Percentiles rank a stretch among this genome's conserved stretches.
phyloP scores from a whole-genome alignment of 23 red algal genomes.

The Chondrus crispus region DNA sequence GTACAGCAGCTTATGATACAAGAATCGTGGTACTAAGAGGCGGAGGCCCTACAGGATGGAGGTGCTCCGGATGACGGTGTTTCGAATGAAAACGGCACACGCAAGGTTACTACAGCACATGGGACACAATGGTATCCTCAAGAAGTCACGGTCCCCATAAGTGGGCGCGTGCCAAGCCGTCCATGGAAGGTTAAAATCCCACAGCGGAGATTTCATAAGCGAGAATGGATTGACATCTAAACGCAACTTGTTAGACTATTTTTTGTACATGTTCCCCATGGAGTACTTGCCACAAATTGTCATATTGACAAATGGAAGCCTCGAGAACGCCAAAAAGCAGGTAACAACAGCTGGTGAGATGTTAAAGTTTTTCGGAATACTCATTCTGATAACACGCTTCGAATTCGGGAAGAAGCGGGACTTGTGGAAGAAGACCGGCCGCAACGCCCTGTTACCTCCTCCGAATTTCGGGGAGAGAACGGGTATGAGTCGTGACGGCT shows the following conservation, averaged over 20 bases:
- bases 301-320: not conserved
- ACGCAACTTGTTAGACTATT: not conserved
- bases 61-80: no score
- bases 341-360: not conserved
- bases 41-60: no score
- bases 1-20: no score
- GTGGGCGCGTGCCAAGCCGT: not conserved
- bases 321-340: not conserved
- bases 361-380: not conserved
- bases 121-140: not conserved
- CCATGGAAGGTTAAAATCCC: not conserved
- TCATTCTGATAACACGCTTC: not conserved
- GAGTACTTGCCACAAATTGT: not conserved
- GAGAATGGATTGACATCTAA: not conserved
- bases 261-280: not conserved
- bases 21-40: no score
- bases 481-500: no score
- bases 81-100: no score
- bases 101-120: not conserved
- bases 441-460: no score
- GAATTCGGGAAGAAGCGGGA: not conserved
- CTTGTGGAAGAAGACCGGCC: not conserved
- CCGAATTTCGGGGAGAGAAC: no score
- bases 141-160: not conserved
- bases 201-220: not conserved